A percentile compares a stretch with the other conserved stretches of the same genome.
Evolutionary conservation across 352 stramenopile genomes (phyloP).

Genomic region (Phytophthora megakarya): DNA sequence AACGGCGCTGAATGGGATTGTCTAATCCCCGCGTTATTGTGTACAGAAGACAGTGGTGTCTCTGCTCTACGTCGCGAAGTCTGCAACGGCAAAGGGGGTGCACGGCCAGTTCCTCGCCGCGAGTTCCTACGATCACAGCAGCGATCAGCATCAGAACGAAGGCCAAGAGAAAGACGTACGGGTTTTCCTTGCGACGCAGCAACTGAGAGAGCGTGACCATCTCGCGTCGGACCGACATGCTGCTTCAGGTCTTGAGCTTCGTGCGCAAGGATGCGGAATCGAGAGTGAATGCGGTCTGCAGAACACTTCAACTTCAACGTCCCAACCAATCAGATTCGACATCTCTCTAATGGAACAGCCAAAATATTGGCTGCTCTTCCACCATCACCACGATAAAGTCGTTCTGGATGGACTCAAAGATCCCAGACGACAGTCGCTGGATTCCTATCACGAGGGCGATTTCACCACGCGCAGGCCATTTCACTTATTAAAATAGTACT

Average conservation of each 20-base stretch:
- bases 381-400: no score
- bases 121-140: conserved; percentile 11
- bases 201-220: conserved; percentile 78
- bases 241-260: neutral
- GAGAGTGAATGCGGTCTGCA: conserved; percentile 42
- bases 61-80: conserved; percentile 21
- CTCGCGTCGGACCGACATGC: conserved; percentile 70
- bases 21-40: neutral
- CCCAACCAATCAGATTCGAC: neutral
- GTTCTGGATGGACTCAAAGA: no score
- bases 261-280: conserved; percentile 31
- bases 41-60: neutral
- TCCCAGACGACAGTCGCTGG: no score
- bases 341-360: neutral
- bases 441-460: no score
- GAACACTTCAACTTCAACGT: no score
- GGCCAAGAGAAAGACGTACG: conserved; percentile 23
- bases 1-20: conserved; percentile 4
- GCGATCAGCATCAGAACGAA: conserved; percentile 1
- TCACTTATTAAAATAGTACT: no score
- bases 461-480: no score
- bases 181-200: conserved; percentile 51
- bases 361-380: no score
- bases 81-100: conserved; percentile 31
- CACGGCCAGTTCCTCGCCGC: conserved; percentile 10